Evolutionary conservation across 331 rosid species (phyloP), one percentile per base, ranked within the genome.

Genomic region (Prunus yedoensis): DNA sequence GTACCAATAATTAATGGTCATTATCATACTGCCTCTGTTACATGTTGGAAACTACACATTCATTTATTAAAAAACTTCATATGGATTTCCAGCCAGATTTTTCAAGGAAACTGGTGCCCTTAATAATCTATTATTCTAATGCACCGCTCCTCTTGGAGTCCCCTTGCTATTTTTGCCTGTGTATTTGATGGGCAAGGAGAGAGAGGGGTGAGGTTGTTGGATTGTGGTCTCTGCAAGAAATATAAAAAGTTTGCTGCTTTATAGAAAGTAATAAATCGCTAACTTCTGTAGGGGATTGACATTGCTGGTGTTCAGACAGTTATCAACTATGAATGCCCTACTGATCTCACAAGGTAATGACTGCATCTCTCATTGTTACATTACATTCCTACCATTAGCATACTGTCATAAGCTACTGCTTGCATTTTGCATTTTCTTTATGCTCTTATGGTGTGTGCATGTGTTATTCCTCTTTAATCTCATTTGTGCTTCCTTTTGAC

Each of bases 321-420:
- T 43, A 90, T 95, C 81, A 95, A 92, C 82, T 95, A 85, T 87
- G 97, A 92, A 62, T 95, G 99, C 78, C 97, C 97, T 21, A 97
- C 94, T 16, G 94, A 95, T 78, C 88, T 92, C 70, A 92, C 92
- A 57, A 95, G 97, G 99, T 94, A 81, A 61, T 68, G 10, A 63
- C 62, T 69, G 41, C 60, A 41, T 1, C 25, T 58, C 21, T 27
- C 18, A 21, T 51, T 21, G 57, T 64, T 74, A 6, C 47, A 38
- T 61, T 35, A 38, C 30, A 13, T 70, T 66, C 12, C 50, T 57
- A 43, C 68, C 56, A 25, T 25, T 25, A 25, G 27, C 27, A 25
- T 25, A 25, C 27, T 25, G 27, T 25, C 27, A 14, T 63, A 20
- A 1, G 46, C n/a, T 56, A 63, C 5, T n/a, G 14, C n/a, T 14